These are phyloP conservation scores for Tulasnella sp. DNA, from an alignment of 768 basidiomycete species.

Conservation along the genomic window DNA sequence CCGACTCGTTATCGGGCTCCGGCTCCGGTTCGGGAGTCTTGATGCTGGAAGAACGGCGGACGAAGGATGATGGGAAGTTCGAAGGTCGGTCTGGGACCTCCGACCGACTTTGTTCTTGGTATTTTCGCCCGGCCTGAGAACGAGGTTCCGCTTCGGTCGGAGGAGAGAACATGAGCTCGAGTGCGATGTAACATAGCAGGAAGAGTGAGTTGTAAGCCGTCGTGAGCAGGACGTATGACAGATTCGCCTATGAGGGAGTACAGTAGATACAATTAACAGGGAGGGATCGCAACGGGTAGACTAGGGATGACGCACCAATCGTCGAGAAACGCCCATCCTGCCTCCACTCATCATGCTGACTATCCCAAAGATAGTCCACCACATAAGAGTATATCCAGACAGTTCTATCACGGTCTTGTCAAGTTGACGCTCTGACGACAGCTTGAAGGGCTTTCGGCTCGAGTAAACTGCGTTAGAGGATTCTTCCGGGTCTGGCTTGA, in stretches of 20 bases:
- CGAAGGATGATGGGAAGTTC: background rate
- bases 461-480: background rate
- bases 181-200: constrained; percentile 63
- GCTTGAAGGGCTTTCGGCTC: background rate
- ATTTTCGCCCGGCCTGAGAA: background rate
- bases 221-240: constrained; percentile 83
- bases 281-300: background rate
- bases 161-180: constrained; percentile 63
- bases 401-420: constrained; percentile 69
- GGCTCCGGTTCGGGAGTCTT: background rate
- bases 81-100: background rate
- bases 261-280: background rate
- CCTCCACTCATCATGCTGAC: constrained; percentile 12
- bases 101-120: background rate
- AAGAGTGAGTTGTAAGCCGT: constrained; percentile 81
- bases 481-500: background rate
- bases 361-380: constrained; percentile 53
- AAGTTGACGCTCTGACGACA: constrained; percentile 11
- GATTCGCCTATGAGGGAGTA: constrained; percentile 50
- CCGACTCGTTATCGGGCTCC: background rate
- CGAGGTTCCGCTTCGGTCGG: background rate
- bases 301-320: constrained; percentile 34
- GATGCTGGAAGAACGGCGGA: background rate
- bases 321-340: constrained; percentile 40
- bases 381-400: constrained; percentile 61